Evolutionary conservation across 106 monocot species (phyloP), one percentile per base, ranked within the genome.

Genomic region (Narthecium ossifragum): DNA sequence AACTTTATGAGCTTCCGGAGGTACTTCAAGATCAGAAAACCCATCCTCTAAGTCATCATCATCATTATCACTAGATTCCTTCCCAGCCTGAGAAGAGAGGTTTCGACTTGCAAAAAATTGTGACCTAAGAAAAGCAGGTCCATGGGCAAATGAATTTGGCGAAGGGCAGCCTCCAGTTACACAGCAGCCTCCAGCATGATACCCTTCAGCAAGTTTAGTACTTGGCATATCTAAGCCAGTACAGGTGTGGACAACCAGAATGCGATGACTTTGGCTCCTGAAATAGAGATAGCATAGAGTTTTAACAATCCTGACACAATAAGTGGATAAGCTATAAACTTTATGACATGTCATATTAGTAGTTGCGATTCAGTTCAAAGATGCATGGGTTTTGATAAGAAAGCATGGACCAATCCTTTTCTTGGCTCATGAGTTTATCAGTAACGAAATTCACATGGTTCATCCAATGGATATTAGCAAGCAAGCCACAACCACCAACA

Each of bases 11-110:
- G 33, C 46, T 61, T 72, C 78, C 17, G 68, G 53, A 48, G 53
- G 52, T 15, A 26, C 30, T n/a, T 81, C 84, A 1, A 92, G 60
- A 38, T 84, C 88, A 61, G 80, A 92, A 69, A 81, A 78, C 0
- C 78, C 83, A 37, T 88, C 80, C 40, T 56, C 55, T 20, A 27
- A 1, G 20, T 71, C 77, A 70, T 69, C 62, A 70, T 69, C 62
- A 2, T 71, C 73, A 23, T 59, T 48, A 32, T 76, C 57, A 49
- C 57, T 67, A 10, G 79, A 70, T 28, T 51, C 75, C 22, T 38
- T 46, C 47, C 64, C 61, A 47, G 74, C 51, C 33, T 76, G 73
- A 34, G 88, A 88, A 33, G 92, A 92, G 62, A 84, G 66, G 46
- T 49, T 70, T 54, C 65, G 53, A 46, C 43, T 64, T 26, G 66